Evolutionary conservation across 2,329 filamentous ascomycete genomes (phyloP).

Genomic region (Diplocarpon rosae): DNA sequence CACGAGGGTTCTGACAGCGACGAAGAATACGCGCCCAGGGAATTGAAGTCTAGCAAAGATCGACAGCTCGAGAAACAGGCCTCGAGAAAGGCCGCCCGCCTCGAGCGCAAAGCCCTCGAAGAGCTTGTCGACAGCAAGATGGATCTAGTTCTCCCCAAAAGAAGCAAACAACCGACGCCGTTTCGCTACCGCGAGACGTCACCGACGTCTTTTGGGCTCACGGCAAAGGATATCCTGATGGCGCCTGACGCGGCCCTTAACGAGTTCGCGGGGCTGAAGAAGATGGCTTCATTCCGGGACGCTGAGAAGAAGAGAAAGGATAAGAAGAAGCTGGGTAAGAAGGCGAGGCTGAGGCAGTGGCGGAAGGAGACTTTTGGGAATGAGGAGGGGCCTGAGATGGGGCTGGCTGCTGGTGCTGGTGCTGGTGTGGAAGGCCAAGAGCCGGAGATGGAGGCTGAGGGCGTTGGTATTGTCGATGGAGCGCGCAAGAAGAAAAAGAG

Average conservation of each 20-base stretch:
- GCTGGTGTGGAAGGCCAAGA: constrained; percentile 1
- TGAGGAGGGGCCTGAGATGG: constrained; percentile 30
- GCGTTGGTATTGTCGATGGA: constrained; percentile 29
- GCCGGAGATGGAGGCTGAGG: constrained; percentile 19
- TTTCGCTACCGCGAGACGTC: constrained; percentile 96
- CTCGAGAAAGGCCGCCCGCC: constrained; percentile 61
- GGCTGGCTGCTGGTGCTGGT: constrained; percentile 12
- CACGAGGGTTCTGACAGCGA: constrained; percentile 32
- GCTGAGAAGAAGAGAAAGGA: constrained; percentile 81
- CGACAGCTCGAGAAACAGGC: constrained; percentile 46
- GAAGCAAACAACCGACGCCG: constrained; percentile 35
- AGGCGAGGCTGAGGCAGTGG: constrained; percentile 83
- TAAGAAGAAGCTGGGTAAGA: constrained; percentile 82
- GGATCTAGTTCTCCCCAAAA: constrained; percentile 55
- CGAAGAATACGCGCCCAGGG: constrained; percentile 31
- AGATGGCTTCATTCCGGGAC: constrained; percentile 82
- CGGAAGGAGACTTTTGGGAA: constrained; percentile 51
- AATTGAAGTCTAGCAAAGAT: constrained; percentile 47
- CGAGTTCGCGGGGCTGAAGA: constrained; percentile 86
- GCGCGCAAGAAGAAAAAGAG: constrained; percentile 40
- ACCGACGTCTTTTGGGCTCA: constrained; percentile 81
- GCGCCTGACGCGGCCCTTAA: constrained; percentile 84
- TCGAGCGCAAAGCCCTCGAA: constrained; percentile 75
- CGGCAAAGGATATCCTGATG: constrained; percentile 75
- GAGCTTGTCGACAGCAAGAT: constrained; percentile 74